A percentile compares a stretch with the other conserved stretches of the same genome.
Evolutionary conservation across 257 asterid species (phyloP).

Genomic region (Thymus mandschuricus): DNA sequence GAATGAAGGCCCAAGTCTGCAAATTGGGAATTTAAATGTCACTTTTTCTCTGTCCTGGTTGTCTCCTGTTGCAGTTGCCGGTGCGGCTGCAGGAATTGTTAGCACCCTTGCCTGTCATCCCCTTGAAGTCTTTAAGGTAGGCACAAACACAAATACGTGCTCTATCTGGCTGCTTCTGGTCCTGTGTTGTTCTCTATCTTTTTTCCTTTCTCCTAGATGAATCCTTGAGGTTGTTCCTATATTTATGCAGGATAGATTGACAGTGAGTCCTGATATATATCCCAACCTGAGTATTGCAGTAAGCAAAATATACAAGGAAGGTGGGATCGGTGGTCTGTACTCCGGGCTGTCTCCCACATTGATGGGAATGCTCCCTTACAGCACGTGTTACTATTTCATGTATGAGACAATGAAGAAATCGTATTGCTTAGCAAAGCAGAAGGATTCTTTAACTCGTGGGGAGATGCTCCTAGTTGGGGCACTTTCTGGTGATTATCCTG

Average conservation of each 20-base stretch:
- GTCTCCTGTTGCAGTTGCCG: constrained; percentile 90
- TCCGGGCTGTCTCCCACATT: constrained; percentile 82
- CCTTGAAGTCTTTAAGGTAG: constrained; percentile 94
- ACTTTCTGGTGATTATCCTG: constrained; percentile 66
- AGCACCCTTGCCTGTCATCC: constrained; percentile 97
- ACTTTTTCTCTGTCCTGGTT: constrained; percentile 71
- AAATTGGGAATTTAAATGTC: constrained; percentile 54
- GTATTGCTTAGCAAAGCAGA: constrained; percentile 68
- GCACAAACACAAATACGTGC: neutral
- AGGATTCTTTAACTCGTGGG: constrained; percentile 60
- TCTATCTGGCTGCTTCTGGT: too few species aligned
- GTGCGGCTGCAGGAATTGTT: constrained; percentile 94
- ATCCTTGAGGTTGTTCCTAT: constrained; percentile 7
- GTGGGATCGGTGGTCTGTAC: constrained; percentile 73
- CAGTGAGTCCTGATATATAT: constrained; percentile 78
- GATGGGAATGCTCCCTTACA: constrained; percentile 97
- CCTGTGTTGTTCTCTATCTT: neutral
- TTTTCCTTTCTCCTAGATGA: too few species aligned
- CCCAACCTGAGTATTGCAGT: constrained; percentile 78
- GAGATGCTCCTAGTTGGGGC: constrained; percentile 97
- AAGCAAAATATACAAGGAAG: constrained; percentile 64
- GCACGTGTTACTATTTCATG: constrained; percentile 95
- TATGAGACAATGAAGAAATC: constrained; percentile 91
- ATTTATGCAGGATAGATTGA: constrained; percentile 80
- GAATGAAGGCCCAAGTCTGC: constrained; percentile 51